phyloP scores from a whole-genome alignment of 2,329 filamentous ascomycete species.

The Monosporascus sp. region DNA sequence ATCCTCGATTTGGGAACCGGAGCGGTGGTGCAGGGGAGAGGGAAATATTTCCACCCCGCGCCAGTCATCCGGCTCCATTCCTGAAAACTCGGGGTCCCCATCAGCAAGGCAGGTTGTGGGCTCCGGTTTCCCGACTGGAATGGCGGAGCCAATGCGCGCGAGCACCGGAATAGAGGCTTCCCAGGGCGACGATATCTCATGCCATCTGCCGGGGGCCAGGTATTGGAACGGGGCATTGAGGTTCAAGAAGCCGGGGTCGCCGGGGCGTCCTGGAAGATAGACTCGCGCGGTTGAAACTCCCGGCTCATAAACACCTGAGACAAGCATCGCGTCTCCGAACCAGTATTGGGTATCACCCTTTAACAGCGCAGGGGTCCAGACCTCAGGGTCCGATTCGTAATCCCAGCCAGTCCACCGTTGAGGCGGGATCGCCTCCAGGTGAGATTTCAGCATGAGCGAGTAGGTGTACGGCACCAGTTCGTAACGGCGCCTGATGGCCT shows the following conservation, averaged over 20 bases:
- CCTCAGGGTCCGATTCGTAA: constrained; percentile 59
- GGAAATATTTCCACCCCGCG: constrained; percentile 40
- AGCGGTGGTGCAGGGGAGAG: constrained; percentile 14
- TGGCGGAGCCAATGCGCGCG: constrained; percentile 32
- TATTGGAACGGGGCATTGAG: constrained; percentile 56
- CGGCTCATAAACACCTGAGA: constrained; percentile 63
- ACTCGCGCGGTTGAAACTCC: constrained; percentile 48
- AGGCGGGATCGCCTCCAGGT: constrained; percentile 55
- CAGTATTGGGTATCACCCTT: constrained; percentile 68
- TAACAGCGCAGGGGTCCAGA: constrained; percentile 58
- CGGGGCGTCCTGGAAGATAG: constrained; percentile 52
- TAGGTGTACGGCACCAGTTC: constrained; percentile 69
- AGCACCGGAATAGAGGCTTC: constrained; percentile 36
- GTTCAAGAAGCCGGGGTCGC: constrained; percentile 57
- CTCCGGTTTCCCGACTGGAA: constrained; percentile 32
- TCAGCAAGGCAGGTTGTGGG: constrained; percentile 30
- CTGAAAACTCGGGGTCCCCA: constrained; percentile 33
- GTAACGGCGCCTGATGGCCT: constrained; percentile 65
- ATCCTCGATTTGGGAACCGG: constrained; percentile 7
- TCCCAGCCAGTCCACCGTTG: constrained; percentile 72
- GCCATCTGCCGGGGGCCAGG: constrained; percentile 39
- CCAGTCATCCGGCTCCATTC: constrained; percentile 36
- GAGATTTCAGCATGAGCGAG: constrained; percentile 57
- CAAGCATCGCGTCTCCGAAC: constrained; percentile 61
- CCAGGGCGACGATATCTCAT: constrained; percentile 36